Evolutionary conservation across 345 rosid species (phyloP), one percentile per base, ranked within the genome.

Genomic region (Streptanthus diversifolius): DNA sequence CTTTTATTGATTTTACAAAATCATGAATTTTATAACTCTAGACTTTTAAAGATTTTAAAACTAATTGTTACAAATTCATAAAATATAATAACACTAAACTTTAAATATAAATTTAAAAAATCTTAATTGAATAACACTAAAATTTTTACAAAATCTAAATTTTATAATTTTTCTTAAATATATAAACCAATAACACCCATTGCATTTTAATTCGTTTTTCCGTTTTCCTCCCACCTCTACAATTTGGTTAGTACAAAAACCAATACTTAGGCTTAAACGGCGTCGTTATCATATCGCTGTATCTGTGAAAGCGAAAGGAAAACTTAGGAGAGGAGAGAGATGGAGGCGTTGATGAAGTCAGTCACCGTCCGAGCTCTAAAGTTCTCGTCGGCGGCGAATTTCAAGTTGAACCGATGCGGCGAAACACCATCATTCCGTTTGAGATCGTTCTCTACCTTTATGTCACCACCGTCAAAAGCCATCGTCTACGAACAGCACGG

Each of bases 381-480:
- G n/a, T 24, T 59, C 10, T 66, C 73, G 6, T 15, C 73, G 64
- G 7, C 61, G 54, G 47, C 10, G 14, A 57, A 18, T 25, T 18
- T 35, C 58, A 11, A 0, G 0, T 15, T 5, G 0, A 75, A 22
- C 17, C 27, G 39, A 60, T 30, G 52, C 30, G 2, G 36, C 5
- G 3, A 19, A 67, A 7, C 15, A 18, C 6, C 30, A 36, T 4
- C 12, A 45, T 6, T 14, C n/a, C 1, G 11, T 15, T 24, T 79
- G 0, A 79, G 86, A 70, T 73, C 90, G 8, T 86, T 85, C 79
- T 82, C 97, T 1, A 80, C 85, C 14, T 41, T 83, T 44, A 79
- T 83, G 85, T 91, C 92, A 5, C 96, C 96, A 73, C 92, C 92
- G 22, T 88, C 95, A 3, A 91, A 72, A 65, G 97, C 96, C 53